A percentile compares a stretch with the other conserved stretches of the same genome.
These are phyloP conservation scores for Microsporum canis DNA, from an alignment of 2,329 filamentous ascomycete genomes.

Conservation along the genomic window DNA sequence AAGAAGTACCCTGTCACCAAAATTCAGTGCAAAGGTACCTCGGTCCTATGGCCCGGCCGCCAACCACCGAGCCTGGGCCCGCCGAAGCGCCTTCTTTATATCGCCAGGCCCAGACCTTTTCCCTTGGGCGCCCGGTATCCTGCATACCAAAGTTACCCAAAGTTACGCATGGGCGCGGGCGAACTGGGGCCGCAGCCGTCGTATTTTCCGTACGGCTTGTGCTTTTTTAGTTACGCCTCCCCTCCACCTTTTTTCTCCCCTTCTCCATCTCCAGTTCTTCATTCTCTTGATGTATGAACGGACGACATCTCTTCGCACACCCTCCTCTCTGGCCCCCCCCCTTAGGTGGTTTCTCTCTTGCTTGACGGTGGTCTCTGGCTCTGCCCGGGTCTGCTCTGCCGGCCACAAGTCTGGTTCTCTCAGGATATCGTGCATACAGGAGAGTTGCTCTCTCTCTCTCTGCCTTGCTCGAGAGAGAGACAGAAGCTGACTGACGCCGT, in stretches of 20 bases:
- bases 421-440: background rate
- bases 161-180: conserved; percentile 2
- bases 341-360: background rate
- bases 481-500: background rate
- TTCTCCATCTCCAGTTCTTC: background rate
- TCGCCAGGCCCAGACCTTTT: background rate
- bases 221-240: background rate
- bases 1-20: background rate
- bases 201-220: conserved; percentile 1
- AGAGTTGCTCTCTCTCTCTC: conserved; percentile 4
- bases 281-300: background rate
- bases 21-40: background rate
- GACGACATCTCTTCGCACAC: background rate
- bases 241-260: background rate
- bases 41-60: background rate
- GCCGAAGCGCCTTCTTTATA: no score
- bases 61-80: background rate
- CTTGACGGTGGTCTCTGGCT: no score
- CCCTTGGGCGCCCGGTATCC: background rate
- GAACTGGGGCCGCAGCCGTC: background rate
- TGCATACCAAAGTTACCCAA: conserved; percentile 2
- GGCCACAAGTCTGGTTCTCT: no score
- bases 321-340: no score
- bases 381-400: no score
- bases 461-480: background rate